phyloP scores from a whole-genome alignment of 352 stramenopile genomes.

The Thraustochytrium striatum region DNA sequence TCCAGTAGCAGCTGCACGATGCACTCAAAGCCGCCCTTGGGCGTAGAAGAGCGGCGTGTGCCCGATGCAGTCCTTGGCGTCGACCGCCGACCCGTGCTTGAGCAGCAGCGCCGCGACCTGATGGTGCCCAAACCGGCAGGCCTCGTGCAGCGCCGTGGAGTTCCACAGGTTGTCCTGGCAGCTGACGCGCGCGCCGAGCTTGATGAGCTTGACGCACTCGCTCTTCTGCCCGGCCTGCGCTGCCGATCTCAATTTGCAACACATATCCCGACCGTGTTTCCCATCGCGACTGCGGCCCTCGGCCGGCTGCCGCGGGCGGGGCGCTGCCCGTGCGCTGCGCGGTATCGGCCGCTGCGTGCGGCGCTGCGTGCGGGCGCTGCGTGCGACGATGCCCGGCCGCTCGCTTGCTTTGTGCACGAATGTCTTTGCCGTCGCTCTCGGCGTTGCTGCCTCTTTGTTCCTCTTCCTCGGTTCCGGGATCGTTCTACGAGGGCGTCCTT shows the following conservation, averaged over 20 bases:
- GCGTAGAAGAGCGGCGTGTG: slow-evolving; percentile 44
- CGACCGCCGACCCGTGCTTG: slow-evolving; percentile 11
- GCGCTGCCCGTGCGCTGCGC: no score
- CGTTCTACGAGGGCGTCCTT: no score
- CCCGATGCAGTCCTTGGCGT: slow-evolving; percentile 38
- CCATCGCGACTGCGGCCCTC: not conserved
- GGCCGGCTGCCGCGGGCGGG: no score
- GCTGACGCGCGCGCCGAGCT: slow-evolving; percentile 7
- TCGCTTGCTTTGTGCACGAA: no score
- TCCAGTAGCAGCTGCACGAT: slow-evolving; percentile 32
- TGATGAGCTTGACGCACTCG: slow-evolving; percentile 33
- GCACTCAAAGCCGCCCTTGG: slow-evolving; percentile 29
- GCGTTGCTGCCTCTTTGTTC: no score
- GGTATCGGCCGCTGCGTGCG: no score
- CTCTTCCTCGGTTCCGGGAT: no score
- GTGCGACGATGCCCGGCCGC: no score
- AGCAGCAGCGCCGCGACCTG: slow-evolving; percentile 10
- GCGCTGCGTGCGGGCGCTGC: no score
- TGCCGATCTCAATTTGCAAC: slow-evolving; percentile 25
- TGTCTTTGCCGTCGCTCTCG: no score
- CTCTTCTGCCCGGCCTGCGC: slow-evolving; percentile 22
- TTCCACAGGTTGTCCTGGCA: slow-evolving; percentile 48
- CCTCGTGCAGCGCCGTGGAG: slow-evolving; percentile 34
- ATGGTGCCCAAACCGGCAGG: slow-evolving; percentile 30
- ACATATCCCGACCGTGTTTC: slow-evolving; percentile 1